Base-by-base conservation (phyloP, 176 grass and related monocot species). In the Luzula sylvatica region DNA sequence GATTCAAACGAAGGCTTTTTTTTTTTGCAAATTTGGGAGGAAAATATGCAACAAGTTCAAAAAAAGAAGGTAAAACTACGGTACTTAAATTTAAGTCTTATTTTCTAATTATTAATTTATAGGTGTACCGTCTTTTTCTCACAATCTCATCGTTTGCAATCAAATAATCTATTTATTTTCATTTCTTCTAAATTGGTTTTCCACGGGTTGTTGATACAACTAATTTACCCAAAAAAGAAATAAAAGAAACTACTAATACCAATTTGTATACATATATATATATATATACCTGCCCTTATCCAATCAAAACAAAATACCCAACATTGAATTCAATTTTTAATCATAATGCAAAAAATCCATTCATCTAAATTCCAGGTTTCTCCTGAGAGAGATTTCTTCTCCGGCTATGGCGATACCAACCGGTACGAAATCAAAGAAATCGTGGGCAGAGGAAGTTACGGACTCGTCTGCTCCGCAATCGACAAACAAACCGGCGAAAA, bases 401-500 rank as follows among this genome's bases (percentile, higher is more conserved):
- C 65, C 5, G 89, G 87, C 5, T 95, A 88, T 11, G 78, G 80
- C 0, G 83, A 88, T 20, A 72, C 77, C 22, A 95, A 72, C 73
- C 77, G 89, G 49, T 95, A 95, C 59, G 77, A 63, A 67, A 95
- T 95, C 49, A 79, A 85, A 20, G 89, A 95, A 50, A 79, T 95
- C 4, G 57, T 95, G 2, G 89, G 89, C 15, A 88, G 85, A 79
- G 89, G 89, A 32, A 95, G 89, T 19, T 95, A 95, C 1, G 89
- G 89, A 14, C 83, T 95, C 7, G 89, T 95, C 3, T 95, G 77
- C 49, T 95, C 89, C n/a, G 89, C 89, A 26, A 86, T 77, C 26
- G 89, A 95, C 55, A 79, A 57, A 35, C 83, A 87, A 39, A 94
- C 83, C 2, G 88, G 88, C 0, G 79, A 94, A 41, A 94, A 83